Base-by-base conservation (phyloP, 2,329 filamentous ascomycete genomes). In the Teratosphaeria pseudoeucalypti region DNA sequence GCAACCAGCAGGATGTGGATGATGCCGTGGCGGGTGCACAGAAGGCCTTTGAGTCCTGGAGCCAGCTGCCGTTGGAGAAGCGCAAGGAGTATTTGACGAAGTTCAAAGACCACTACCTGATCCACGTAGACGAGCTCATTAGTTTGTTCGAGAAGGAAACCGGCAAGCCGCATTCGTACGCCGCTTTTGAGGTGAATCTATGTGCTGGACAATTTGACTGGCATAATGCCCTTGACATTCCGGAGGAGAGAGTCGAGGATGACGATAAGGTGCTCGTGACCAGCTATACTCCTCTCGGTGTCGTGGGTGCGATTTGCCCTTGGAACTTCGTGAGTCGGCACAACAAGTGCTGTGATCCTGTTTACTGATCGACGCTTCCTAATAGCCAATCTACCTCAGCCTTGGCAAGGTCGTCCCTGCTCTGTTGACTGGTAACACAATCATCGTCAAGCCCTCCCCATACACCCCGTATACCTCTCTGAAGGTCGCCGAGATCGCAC, bases 401-500 rank as follows among this genome's bases (percentile, higher is more conserved):
- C 68, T 77, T 9, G 76, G 77, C 57, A 87, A 87, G 70, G 73
- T 86, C 29, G 78, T 77, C 1, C 80, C 82, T 0, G 81, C 81
- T 1, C 67, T 87, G 0, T 62, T 85, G 39, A 82, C 83, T 0
- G 72, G 72, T n/a, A 72, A 71, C 65, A 70, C 69, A 19, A 72
- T 74, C 63, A 73, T 73, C 58, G 62, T 71, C 61, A 71, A 73
- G 69, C 71, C 77, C 69, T 61, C 67, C 27, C 80, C 80, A 0
- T 84, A 80, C 68, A 83, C 82, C 0, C 82, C 82, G 6, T 85
- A 84, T 70, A 78, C 76, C 2, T 74, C 75, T 3, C 73, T 88
- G 47, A 87, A 87, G 70, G 67, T 85, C n/a, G 79, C 77, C 12
- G 83, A 87, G 70, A 68, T 87, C 2, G 82, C 77, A 0, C 77